phyloP scores from a whole-genome alignment of 805 yeast genomes.

The Kazachstania psychrophila region DNA sequence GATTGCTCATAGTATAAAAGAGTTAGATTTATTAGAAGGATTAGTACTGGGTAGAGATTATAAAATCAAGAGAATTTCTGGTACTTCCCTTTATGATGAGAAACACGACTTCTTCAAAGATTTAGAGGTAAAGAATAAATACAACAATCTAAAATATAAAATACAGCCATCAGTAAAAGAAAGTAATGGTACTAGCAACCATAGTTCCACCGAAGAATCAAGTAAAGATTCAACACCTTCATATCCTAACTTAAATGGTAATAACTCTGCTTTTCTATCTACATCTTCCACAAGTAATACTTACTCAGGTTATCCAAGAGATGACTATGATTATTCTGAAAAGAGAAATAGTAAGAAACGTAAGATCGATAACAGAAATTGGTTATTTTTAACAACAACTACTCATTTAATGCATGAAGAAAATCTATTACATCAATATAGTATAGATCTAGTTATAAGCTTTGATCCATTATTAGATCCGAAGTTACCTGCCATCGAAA shows the following conservation, averaged over 20 bases:
- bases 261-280: constrained; percentile 1
- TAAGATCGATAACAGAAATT: constrained; percentile 18
- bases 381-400: constrained; percentile 38
- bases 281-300: constrained; percentile 6
- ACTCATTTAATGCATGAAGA: constrained; percentile 34
- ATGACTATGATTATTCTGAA: constrained; percentile 22
- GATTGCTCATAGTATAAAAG: constrained; percentile 55
- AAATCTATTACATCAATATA: constrained; percentile 27
- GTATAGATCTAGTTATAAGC: constrained; percentile 39
- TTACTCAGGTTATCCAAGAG: constrained; percentile 18
- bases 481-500: constrained; percentile 24
- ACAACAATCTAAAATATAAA: neutral
- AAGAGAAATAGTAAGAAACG: constrained; percentile 9
- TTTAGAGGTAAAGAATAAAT: neutral
- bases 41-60: constrained; percentile 62
- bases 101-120: constrained; percentile 12
- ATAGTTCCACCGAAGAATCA: neutral
- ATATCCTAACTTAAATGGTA: neutral
- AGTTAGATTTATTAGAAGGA: constrained; percentile 71
- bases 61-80: constrained; percentile 58
- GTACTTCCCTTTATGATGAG: constrained; percentile 45
- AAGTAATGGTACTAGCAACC: neutral
- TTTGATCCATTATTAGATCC: constrained; percentile 37
- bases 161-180: neutral
- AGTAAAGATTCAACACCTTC: constrained; percentile 3